Conservation (phyloP, 2,329 filamentous ascomycete species). For the Penicillium sp. region DNA sequence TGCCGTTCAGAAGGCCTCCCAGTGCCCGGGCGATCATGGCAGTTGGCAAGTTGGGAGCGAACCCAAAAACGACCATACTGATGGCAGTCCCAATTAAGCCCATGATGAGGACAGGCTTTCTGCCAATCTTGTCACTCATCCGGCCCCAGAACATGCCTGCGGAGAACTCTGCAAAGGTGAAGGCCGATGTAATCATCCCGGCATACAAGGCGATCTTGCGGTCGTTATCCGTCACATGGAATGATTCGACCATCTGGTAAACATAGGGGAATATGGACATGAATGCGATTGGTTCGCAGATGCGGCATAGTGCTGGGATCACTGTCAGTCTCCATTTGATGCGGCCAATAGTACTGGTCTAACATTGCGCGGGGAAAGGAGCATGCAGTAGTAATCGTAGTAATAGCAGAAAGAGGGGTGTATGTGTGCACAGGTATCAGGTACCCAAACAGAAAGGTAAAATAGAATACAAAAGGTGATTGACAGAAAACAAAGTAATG, state of each 20-base stretch:
- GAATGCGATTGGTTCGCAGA: constrained; percentile 97
- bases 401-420: too few relatives aligned
- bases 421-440: too few relatives aligned
- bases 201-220: constrained; percentile 82
- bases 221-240: constrained; percentile 69
- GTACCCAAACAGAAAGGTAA: too few relatives aligned
- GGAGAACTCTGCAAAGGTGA: constrained; percentile 89
- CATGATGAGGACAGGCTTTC: constrained; percentile 82
- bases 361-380: too few relatives aligned
- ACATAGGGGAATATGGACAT: constrained; percentile 99
- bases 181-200: constrained; percentile 91
- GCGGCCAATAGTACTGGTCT: too few relatives aligned
- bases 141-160: constrained; percentile 89
- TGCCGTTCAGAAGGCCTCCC: constrained; percentile 87
- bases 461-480: too few relatives aligned
- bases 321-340: too few relatives aligned
- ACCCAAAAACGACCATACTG: constrained; percentile 88
- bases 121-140: constrained; percentile 80
- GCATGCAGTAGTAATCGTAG: too few relatives aligned
- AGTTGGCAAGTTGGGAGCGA: constrained; percentile 69
- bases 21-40: constrained; percentile 81
- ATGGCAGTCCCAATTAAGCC: constrained; percentile 81
- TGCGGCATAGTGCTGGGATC: constrained; percentile 70
- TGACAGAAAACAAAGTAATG: too few relatives aligned
- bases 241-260: constrained; percentile 93